phyloP scores from a whole-genome alignment of 148 eudicot species.

The Chenopodium quinoa region DNA sequence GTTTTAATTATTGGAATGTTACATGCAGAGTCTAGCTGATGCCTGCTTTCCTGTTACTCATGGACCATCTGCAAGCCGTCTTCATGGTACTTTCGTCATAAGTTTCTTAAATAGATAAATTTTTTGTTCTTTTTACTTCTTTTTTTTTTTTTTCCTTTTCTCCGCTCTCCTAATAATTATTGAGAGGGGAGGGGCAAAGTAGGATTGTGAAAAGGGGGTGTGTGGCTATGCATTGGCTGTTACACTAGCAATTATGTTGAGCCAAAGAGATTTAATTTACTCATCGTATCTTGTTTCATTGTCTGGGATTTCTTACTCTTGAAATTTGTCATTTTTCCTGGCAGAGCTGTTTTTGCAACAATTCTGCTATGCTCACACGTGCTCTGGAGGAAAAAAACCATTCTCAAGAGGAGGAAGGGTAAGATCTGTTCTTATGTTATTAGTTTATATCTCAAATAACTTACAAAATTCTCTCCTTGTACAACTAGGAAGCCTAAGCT shows the following conservation, averaged over 20 bases:
- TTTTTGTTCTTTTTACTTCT: background rate
- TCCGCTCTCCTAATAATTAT: background rate
- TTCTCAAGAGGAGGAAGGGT: constrained; percentile 79
- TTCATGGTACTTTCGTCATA: constrained; percentile 60
- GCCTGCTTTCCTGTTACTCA: constrained; percentile 71
- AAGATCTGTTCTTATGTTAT: constrained; percentile 26
- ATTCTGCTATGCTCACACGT: constrained; percentile 88
- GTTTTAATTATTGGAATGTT: constrained; percentile 18
- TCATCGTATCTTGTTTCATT: background rate
- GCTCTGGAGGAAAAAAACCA: constrained; percentile 63
- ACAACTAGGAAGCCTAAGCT: background rate
- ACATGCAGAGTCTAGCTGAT: constrained; percentile 73
- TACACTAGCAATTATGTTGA: background rate
- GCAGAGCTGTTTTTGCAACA: constrained; percentile 82
- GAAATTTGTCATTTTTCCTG: constrained; percentile 8
- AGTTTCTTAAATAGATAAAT: background rate
- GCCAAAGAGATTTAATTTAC: background rate
- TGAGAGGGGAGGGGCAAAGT: background rate
- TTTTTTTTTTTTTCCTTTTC: too few species aligned
- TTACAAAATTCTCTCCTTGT: background rate
- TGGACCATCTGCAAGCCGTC: constrained; percentile 77
- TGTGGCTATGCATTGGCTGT: background rate
- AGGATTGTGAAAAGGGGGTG: background rate
- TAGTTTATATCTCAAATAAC: background rate
- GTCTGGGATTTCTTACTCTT: constrained; percentile 4